Evolutionary conservation across 2,329 filamentous ascomycete genomes (phyloP), one percentile per base, ranked within the genome.

Genomic region (Alternaria metachromatica): DNA sequence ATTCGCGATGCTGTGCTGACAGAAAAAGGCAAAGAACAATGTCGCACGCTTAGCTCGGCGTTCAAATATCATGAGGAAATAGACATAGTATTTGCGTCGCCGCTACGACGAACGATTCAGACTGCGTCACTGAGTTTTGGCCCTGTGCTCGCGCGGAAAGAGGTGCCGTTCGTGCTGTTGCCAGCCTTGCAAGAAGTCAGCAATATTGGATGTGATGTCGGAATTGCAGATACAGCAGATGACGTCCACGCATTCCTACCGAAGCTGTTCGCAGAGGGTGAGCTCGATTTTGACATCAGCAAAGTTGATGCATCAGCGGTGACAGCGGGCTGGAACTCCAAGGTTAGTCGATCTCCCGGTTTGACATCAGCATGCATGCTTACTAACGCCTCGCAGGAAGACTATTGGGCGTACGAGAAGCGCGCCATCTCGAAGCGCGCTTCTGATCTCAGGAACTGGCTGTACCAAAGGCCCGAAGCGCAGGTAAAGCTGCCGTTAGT

Each of bases 1-100:
- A 83, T 97, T 44, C 89, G 78, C n/a, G 94, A 97, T 76, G 94
- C 94, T 2, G 83, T 88, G 63, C 87, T 97, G 58, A 97, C 94
- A 1, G 84, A 87, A 0, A 84, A 90, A n/a, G 94, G 94, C 71
- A 85, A 90, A 76, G 74, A 88, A 65, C 93, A 97, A 85, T 96
- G 93, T 82, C 82, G 80, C 25, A 78, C 80, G 15, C 88, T 97
- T 80, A 86, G 71, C 75, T 83, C 28, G 65, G 71, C 80, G 0
- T 97, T 96, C 77, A 87, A 91, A 10, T 80, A 87, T 79, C 90
- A 75, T 55, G 56, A 69, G 25, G 63, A 67, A 3, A 82, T 96
- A 73, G 90, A 90, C 5, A 85, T 91, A 70, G 85, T 97, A 12
- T 86, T 94, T 21, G 89, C 93, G 43, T 96, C 92, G 1, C 93